These are phyloP conservation scores for Cornus florida DNA, from an alignment of 148 eudicot genomes.

Conservation along the genomic window DNA sequence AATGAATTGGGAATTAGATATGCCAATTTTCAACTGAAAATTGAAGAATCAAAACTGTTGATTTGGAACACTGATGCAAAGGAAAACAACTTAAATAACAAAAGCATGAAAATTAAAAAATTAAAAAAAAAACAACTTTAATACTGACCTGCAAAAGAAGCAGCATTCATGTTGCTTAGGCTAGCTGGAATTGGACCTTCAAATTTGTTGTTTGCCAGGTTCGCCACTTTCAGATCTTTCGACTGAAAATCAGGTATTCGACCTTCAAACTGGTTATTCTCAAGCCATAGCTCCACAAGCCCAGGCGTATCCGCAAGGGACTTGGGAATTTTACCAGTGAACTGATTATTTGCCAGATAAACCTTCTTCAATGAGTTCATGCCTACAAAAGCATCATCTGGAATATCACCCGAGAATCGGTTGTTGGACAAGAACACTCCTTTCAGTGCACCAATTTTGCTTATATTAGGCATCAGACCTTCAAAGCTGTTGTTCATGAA, in stretches of 20 bases:
- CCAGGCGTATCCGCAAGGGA: constrained; percentile 44
- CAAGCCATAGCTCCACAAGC: constrained; percentile 46
- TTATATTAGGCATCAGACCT: constrained; percentile 44
- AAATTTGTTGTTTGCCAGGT: constrained; percentile 48
- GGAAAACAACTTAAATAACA: too few species aligned
- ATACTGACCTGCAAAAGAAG: constrained; percentile 49
- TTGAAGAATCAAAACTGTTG: too few species aligned
- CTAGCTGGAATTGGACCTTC: constrained; percentile 52
- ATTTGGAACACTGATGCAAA: too few species aligned
- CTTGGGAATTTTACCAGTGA: constrained; percentile 45
- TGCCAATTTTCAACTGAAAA: too few species aligned
- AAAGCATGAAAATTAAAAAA: too few species aligned
- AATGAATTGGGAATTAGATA: too few species aligned
- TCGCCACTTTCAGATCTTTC: constrained; percentile 20
- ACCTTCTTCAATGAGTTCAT: constrained; percentile 56
- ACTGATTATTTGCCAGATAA: constrained; percentile 45
- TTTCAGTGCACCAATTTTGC: constrained; percentile 35
- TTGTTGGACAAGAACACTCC: constrained; percentile 50
- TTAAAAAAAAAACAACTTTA: too few species aligned
- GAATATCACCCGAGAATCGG: constrained; percentile 54
- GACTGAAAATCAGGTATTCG: constrained; percentile 49
- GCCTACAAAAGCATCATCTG: constrained; percentile 36
- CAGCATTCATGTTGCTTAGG: constrained; percentile 29
- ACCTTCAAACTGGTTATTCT: constrained; percentile 57
- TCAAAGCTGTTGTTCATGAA: constrained; percentile 56